Evolutionary conservation across 2,329 filamentous ascomycete genomes (phyloP), one percentile per base, ranked within the genome.

Genomic region (Fusarium pininemorale): DNA sequence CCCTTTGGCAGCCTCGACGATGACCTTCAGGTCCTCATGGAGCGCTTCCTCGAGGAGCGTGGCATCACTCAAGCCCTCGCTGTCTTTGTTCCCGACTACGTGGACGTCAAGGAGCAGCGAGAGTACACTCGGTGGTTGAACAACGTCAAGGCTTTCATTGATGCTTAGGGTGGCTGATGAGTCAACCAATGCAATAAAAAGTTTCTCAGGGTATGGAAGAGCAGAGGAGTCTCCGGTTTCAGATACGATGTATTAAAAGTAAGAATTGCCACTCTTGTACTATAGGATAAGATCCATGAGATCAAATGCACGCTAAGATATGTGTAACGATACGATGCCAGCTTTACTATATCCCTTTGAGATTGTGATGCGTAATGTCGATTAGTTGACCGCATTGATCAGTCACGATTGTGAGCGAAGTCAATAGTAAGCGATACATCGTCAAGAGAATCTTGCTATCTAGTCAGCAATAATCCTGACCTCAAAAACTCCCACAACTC

Each of bases 51-150:
- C 73, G 95, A 98, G 84, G 96, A 98, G 89, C 91, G 96, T 78
- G 96, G 96, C 74, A 90, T 99, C 84, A 94, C 96, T 80, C 91
- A 93, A 78, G 90, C 92, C 67, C 89, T 99, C 78, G 96, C 95
- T 61, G 86, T 95, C 76, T 98, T 98, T 84, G 92, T 97, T 50
- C 94, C 95, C 42, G 95, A 98, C 83, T 99, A 98, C 86, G 95
- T 98, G 80, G 95, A 98, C 82, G 90, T 93, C 85, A 99, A 99
- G 92, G 96, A 99, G 90, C 96, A 98, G 90, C 93, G 91, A 85
- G 96, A 99, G 89, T 99, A 99, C 84, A 86, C 97, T 71, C 86
- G 89, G 75, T 99, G 97, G 96, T 87, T 99, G 83, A 89, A 91
- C 83, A 93, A 93, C 81, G 89, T 98, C 84, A 96, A 96, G 90